Evolutionary conservation across 495 filamentous ascomycete species (phyloP), one percentile per base, ranked within the genome.

Genomic region (Podospora bellae-mahoneyi): DNA sequence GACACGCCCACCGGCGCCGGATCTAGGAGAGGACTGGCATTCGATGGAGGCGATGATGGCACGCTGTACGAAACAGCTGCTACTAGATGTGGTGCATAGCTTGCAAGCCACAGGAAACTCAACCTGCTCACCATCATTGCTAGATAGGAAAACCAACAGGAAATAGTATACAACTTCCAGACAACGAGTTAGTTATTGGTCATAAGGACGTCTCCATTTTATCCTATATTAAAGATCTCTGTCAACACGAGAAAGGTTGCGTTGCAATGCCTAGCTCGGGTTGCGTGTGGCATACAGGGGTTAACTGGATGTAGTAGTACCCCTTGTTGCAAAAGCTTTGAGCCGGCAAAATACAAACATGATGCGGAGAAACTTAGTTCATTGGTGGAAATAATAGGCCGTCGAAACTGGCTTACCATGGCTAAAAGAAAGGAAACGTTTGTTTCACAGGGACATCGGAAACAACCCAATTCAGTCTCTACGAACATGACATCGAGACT

Each of bases 31-130:
- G 61, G 61, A 23, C 61, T 63, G 61, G 61, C 16, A 48, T 63
- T 63, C 4, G 61, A 63, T 63, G 61, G 61, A 18, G 61, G 61
- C 18, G 61, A 63, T n/a, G 61, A 26, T 18, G 34, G 61, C 19
- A 63, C 30, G 13, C 13, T 63, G 30, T 63, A 63, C 6, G 61
- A 20, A 3, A 48, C 61, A 20, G 61, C 61, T 39, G 61, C 61
- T 13, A 6, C 32, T 1, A 48, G 13, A 9, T 32, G 61, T 5
- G 27, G 18, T 19, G 30, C 5, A 23, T 63, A 5, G 61, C 34
- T 63, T 32, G 34, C 13, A 4, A 63, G 32, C 61, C 61, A 53
- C 15, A 44, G 2, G 0, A 48, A 18, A 48, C 28, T 0, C 13
- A 63, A 23, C 3, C 18, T 63, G 15, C 7, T 58, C 23, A 58